Percentiles rank a stretch among this genome's conserved stretches.
These are phyloP conservation scores for Erodium moschatum DNA, from an alignment of 441 rosid genomes.

Conservation along the genomic window DNA sequence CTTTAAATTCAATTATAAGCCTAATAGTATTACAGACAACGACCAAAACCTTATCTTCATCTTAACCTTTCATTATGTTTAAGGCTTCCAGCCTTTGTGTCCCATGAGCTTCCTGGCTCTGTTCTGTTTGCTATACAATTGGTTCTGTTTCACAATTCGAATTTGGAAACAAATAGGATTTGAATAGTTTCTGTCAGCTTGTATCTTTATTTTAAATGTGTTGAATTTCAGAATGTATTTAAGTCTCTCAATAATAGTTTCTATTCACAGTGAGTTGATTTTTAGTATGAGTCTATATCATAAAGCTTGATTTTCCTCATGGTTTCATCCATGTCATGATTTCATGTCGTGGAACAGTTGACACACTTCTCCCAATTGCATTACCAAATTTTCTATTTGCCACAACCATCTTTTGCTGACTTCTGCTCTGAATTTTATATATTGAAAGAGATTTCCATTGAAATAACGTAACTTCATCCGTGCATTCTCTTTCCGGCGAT, in stretches of 20 bases:
- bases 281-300: background rate
- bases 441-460: background rate
- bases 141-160: background rate
- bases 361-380: background rate
- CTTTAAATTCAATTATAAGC: background rate
- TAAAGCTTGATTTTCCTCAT: constrained; percentile 1
- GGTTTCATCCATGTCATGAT: background rate
- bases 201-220: background rate
- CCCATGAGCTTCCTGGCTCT: background rate
- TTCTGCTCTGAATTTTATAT: background rate
- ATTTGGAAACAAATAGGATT: background rate
- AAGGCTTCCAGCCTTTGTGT: background rate
- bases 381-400: background rate
- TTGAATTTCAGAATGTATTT: background rate
- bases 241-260: background rate
- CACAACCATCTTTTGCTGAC: background rate
- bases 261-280: background rate
- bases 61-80: constrained; percentile 2
- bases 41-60: background rate
- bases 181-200: constrained; percentile 5
- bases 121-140: background rate
- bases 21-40: background rate
- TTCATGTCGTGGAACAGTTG: background rate
- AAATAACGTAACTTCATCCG: background rate
- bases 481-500: background rate